Evolutionary conservation across 345 rosid genomes (phyloP), one percentile per base, ranked within the genome.

Genomic region (Eucalyptus shirleyi): DNA sequence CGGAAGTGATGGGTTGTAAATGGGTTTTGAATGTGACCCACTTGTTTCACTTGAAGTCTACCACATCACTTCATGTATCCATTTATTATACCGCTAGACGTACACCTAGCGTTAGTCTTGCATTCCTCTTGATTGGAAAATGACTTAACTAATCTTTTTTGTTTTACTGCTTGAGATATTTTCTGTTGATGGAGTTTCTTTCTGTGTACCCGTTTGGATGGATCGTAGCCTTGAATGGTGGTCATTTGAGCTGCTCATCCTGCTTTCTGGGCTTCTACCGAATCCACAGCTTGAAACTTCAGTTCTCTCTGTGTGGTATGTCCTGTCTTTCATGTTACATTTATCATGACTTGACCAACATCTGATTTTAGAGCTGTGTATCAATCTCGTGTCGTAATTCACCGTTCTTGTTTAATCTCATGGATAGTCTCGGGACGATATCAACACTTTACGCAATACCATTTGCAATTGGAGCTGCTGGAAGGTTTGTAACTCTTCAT

Each of bases 231-330:
- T 97, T 7, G 98, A 98, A 90, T 97, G 99, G 99, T 98, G 99
- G 99, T 98, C 99, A 59, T 98, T 95, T 90, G 99, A 98, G 90
- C 90, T 97, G 59, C 94, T 98, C n/a, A 90, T 93, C 86, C 60
- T 98, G 94, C 94, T 98, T 53, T 98, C 98, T n/a, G 99, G 99
- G 16, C 89, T 96, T 44, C 89, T 97, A 47, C 98, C 98, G 6
- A 97, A 96, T 91, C 98, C 99, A 5, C 88, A 93, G 95, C 99
- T 98, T 67, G 99, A 96, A 92, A 93, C 99, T 90, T 97, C 99
- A 45, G 98, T 96, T 88, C 94, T 96, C 16, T 97, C 99, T 16
- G 94, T 97, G 6, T 96, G 99, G 99, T 97, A 94, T 89, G 96
- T 89, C 88, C 50, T 21, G 9, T 65, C 80, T 50, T 50, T 34